phyloP scores from a whole-genome alignment of 148 eudicot species.

The Cornus controversa region DNA sequence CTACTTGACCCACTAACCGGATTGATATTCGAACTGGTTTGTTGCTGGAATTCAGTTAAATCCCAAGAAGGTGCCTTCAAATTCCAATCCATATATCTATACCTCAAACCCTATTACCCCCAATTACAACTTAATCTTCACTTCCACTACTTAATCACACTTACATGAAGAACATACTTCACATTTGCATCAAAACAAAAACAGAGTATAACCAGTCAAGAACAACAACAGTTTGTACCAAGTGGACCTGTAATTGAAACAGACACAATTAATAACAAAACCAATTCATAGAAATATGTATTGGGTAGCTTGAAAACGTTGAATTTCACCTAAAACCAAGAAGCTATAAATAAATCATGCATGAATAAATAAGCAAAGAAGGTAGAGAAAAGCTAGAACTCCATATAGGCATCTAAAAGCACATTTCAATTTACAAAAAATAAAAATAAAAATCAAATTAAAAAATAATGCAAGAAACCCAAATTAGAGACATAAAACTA shows the following conservation, averaged over 20 bases:
- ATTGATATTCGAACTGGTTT: constrained; percentile 28
- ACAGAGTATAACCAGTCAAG: constrained; percentile 8
- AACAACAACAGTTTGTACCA: not conserved
- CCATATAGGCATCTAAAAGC: constrained; percentile 5
- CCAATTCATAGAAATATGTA: not conserved
- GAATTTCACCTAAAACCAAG: not conserved
- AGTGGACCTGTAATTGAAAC: constrained; percentile 5
- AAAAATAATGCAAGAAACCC: constrained; percentile 1
- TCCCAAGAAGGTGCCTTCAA: constrained; percentile 37
- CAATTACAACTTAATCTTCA: not conserved
- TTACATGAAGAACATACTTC: not conserved
- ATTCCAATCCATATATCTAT: constrained; percentile 44
- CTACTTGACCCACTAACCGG: constrained; percentile 26
- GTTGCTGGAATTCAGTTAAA: constrained; percentile 35
- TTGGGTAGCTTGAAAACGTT: not conserved
- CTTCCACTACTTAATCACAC: not conserved
- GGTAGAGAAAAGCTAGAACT: constrained; percentile 3
- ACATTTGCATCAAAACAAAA: not conserved
- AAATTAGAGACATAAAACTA: constrained; percentile 14
- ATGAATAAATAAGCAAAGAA: not conserved
- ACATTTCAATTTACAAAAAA: not conserved
- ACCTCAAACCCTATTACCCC: constrained; percentile 7
- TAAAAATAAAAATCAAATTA: not conserved
- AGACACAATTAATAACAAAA: not conserved
- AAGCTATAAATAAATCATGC: not conserved